A percentile compares a stretch with the other conserved stretches of the same genome.
These are phyloP conservation scores for Trichothecium sympodiale DNA, from an alignment of 2,329 filamentous ascomycete genomes.

Conservation along the genomic window DNA sequence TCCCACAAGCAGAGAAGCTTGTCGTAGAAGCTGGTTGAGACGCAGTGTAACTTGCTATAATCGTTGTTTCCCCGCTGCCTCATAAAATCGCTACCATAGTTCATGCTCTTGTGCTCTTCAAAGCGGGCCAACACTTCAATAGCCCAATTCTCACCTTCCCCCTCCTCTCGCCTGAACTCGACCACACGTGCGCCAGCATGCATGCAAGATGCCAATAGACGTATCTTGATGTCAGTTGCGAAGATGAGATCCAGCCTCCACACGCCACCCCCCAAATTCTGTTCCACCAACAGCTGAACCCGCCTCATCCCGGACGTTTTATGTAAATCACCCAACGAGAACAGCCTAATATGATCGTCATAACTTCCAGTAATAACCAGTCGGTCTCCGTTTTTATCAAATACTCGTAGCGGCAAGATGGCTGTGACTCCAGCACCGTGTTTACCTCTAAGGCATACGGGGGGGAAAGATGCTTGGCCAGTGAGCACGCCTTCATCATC, in stretches of 20 bases:
- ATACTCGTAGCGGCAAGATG: slow-evolving; percentile 57
- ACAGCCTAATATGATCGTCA: slow-evolving; percentile 70
- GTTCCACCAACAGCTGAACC: slow-evolving; percentile 46
- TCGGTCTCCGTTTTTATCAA: slow-evolving; percentile 29
- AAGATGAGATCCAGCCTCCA: slow-evolving; percentile 67
- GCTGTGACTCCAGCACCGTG: slow-evolving; percentile 82
- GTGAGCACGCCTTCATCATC: slow-evolving; percentile 5
- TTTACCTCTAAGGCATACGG: slow-evolving; percentile 25
- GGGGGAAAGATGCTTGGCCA: slow-evolving; percentile 2
- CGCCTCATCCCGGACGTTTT: slow-evolving; percentile 28
- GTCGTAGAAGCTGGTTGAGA: slow-evolving; percentile 73
- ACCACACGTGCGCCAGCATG: slow-evolving; percentile 71
- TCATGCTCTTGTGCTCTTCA: slow-evolving; percentile 87
- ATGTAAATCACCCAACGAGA: slow-evolving; percentile 34
- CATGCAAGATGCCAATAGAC: slow-evolving; percentile 85
- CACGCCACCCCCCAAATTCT: slow-evolving; percentile 67
- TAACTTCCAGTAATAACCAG: slow-evolving; percentile 82
- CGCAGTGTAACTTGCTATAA: slow-evolving; percentile 27
- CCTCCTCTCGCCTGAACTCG: slow-evolving; percentile 25
- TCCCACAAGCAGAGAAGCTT: slow-evolving; percentile 58
- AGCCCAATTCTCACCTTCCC: slow-evolving; percentile 32
- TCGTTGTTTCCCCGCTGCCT: slow-evolving; percentile 16
- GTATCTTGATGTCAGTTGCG: slow-evolving; percentile 16
- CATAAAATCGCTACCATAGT: slow-evolving; percentile 72
- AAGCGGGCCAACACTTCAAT: slow-evolving; percentile 61